Base-by-base conservation (phyloP, 768 basidiomycete species). In the Boletus rubropictus region DNA sequence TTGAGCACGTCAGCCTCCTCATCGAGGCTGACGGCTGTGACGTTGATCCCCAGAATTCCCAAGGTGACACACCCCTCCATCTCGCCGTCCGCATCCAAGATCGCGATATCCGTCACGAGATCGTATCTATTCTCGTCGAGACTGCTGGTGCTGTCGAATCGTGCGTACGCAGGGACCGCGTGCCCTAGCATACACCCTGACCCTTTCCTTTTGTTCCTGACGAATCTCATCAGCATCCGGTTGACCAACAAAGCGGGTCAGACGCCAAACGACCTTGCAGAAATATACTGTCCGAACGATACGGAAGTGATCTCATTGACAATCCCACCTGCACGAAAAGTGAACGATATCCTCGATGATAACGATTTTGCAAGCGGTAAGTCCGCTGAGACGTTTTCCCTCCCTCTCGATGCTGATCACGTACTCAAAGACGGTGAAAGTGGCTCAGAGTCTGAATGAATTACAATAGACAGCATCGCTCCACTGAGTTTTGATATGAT, bases 41-140 rank as follows among this genome's bases (percentile, higher is more conserved):
- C 7, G 63, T 65, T 31, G 63, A 65, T 33, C 51, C 49, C 10
- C 53, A 50, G 46, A 65, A 65, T 39, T 48, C 31, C 5, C 24
- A 39, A n/a, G 58, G 63, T 3, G 36, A 65, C 14, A 67, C 63
- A 10, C 63, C 63, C 2, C 52, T 65, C 21, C 54, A 67, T 29
- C 51, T 65, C 34, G 63, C 65, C 5, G 54, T 65, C 28, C 39
- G 47, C 34, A 49, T 63, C 17, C 18, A 31, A 20, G 46, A 61
- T 39, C 38, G 21, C 3, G 25, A 42, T 11, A 25, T 8, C 18
- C 62, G 63, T 24, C 47, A 18, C 18, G 54, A 29, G 14, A 58
- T 64, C 35, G 58, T 67, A n/a, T 50, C 20, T 4, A 21, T 39
- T 20, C 61, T 64, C 12, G 53, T 65, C 3, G 46, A 62, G 32